A percentile compares a stretch with the other conserved stretches of the same genome.
Evolutionary conservation across 768 basidiomycete species (phyloP).

Genomic region (Lactifluus volemus): DNA sequence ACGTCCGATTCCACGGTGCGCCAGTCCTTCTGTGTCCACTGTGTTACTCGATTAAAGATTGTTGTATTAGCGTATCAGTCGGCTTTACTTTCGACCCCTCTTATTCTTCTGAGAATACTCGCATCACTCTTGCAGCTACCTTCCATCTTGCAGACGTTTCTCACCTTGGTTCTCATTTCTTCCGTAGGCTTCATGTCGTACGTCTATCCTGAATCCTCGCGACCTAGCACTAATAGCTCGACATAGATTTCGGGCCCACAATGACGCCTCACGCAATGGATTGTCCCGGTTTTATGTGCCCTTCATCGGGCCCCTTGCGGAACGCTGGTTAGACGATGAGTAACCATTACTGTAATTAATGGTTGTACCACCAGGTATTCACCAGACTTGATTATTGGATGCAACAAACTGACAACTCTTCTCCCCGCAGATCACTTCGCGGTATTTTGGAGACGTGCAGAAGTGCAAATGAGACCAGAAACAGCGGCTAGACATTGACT

Average conservation of each 20-base stretch:
- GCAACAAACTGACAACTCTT: neutral
- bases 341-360: conserved; percentile 20
- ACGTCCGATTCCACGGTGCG: conserved; percentile 70
- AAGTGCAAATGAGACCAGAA: neutral
- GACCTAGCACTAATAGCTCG: neutral
- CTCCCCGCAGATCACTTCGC: neutral
- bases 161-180: conserved; percentile 38
- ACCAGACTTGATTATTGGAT: neutral
- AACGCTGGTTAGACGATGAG: conserved; percentile 61
- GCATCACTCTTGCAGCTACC: conserved; percentile 46
- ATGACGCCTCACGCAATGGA: conserved; percentile 42
- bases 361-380: neutral
- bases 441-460: neutral
- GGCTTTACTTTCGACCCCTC: conserved; percentile 57
- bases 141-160: conserved; percentile 40
- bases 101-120: conserved; percentile 48
- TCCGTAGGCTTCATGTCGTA: conserved; percentile 49
- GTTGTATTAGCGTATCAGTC: conserved; percentile 61
- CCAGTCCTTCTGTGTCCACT: neutral
- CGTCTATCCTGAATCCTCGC: conserved; percentile 21
- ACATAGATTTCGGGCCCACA: conserved; percentile 41
- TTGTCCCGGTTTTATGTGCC: conserved; percentile 56
- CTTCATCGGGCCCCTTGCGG: conserved; percentile 53
- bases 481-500: conserved; percentile 9
- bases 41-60: conserved; percentile 6